A percentile compares a stretch with the other conserved stretches of the same genome.
These are phyloP conservation scores for Penicillium maclennaniae DNA, from an alignment of 495 filamentous ascomycete species.

Conservation along the genomic window DNA sequence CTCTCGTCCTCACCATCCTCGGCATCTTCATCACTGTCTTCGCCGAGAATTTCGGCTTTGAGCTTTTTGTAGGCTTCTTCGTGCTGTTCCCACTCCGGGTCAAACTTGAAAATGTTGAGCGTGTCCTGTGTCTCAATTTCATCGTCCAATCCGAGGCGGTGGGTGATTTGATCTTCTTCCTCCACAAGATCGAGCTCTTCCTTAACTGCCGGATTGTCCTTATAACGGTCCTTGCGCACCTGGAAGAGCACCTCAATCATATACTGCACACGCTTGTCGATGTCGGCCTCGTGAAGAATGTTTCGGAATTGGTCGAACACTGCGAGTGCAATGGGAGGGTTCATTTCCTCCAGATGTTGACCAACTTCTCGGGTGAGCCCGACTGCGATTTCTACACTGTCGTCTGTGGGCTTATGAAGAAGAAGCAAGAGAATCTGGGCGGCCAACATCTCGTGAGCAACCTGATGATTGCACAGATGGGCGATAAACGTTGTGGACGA, in stretches of 20 bases:
- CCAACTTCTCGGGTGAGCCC: slow-evolving; percentile 87
- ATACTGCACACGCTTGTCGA: slow-evolving; percentile 95
- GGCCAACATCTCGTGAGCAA: slow-evolving; percentile 87
- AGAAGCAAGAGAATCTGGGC: slow-evolving; percentile 88
- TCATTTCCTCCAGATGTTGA: slow-evolving; percentile 93
- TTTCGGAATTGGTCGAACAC: slow-evolving; percentile 95
- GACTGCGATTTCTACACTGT: slow-evolving; percentile 97
- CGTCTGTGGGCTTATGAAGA: slow-evolving; percentile 90
- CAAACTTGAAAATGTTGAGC: slow-evolving; percentile 93
- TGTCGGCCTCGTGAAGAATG: slow-evolving; percentile 91
- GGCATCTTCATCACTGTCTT: slow-evolving; percentile 75
- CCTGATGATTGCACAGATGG: slow-evolving; percentile 91
- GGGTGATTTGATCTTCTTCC: slow-evolving; percentile 96
- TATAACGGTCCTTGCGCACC: slow-evolving; percentile 92
- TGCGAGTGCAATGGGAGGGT: slow-evolving; percentile 71
- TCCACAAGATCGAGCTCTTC: slow-evolving; percentile 94
- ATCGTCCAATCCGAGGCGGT: slow-evolving; percentile 72
- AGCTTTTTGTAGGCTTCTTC: slow-evolving; percentile 86
- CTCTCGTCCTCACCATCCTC: slow-evolving; percentile 70
- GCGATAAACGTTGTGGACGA: slow-evolving; percentile 91
- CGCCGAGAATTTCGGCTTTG: slow-evolving; percentile 91
- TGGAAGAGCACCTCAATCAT: slow-evolving; percentile 99
- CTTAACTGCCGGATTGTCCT: slow-evolving; percentile 84
- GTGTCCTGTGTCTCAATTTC: slow-evolving; percentile 78
- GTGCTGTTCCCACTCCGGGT: slow-evolving; percentile 83